Percentiles rank a stretch among this genome's conserved stretches.
These are phyloP conservation scores for Claviceps quebecensis DNA, from an alignment of 2,329 filamentous ascomycete genomes.

Conservation along the genomic window DNA sequence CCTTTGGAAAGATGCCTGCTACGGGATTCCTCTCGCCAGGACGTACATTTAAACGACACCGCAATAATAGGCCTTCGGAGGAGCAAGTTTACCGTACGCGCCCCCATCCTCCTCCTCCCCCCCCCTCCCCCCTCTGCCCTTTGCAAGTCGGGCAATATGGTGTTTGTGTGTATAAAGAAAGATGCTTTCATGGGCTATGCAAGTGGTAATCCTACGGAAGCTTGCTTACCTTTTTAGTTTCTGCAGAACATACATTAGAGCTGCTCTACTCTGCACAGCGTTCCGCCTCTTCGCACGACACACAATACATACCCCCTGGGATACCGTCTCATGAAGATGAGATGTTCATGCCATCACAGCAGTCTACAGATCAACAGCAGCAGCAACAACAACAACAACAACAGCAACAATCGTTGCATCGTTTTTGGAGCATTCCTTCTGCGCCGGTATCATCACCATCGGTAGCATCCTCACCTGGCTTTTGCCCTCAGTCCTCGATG, in stretches of 20 bases:
- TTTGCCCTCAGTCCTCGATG: slow-evolving; percentile 1
- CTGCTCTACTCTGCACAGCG: slow-evolving; percentile 44
- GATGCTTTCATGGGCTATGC: no score
- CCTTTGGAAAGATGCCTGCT: slow-evolving; percentile 18
- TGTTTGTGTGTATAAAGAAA: no score
- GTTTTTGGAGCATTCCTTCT: slow-evolving; percentile 44
- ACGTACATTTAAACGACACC: slow-evolving; percentile 47
- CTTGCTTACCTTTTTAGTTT: not conserved
- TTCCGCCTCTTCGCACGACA: slow-evolving; percentile 6
- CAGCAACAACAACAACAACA: slow-evolving; percentile 1
- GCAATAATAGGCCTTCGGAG: slow-evolving; percentile 44
- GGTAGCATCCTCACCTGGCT: not conserved
- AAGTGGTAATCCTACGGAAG: no score
- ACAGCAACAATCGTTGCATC: slow-evolving; percentile 40
- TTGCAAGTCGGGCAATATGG: no score
- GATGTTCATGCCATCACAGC: no score
- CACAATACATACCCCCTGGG: slow-evolving; percentile 10
- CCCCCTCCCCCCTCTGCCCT: not conserved
- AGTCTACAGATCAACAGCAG: not conserved
- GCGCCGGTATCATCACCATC: not conserved
- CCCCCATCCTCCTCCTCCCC: not conserved
- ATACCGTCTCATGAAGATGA: not conserved
- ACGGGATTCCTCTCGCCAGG: slow-evolving; percentile 29
- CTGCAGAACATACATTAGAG: slow-evolving; percentile 41
- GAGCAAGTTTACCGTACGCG: slow-evolving; percentile 38